A percentile compares a stretch with the other conserved stretches of the same genome.
phyloP scores from a whole-genome alignment of 495 filamentous ascomycete species.

The Articulospora tetracladia region DNA sequence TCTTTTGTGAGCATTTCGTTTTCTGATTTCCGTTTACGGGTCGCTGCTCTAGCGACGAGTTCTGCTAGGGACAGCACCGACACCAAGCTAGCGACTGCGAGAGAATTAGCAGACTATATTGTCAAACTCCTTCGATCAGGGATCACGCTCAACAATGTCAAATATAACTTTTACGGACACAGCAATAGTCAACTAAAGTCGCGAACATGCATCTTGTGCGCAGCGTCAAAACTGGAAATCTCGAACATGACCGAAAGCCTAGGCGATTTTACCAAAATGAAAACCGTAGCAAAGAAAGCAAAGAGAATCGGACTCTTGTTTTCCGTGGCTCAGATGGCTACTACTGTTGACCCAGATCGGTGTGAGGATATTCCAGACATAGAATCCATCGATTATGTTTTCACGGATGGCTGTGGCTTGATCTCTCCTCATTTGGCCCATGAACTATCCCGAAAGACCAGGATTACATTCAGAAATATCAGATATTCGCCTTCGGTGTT shows the following conservation, averaged over 20 bases:
- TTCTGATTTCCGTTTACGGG: slow-evolving; percentile 34
- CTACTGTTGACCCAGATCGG: slow-evolving; percentile 31
- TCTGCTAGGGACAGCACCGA: not conserved
- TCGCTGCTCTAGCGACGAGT: not conserved
- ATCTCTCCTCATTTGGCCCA: slow-evolving; percentile 36
- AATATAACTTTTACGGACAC: slow-evolving; percentile 48
- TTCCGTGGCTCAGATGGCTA: slow-evolving; percentile 37
- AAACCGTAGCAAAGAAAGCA: slow-evolving; percentile 46
- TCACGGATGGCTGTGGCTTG: slow-evolving; percentile 49
- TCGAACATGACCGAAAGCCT: slow-evolving; percentile 34
- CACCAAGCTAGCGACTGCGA: slow-evolving; percentile 31
- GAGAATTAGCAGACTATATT: slow-evolving; percentile 40
- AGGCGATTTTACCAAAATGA: slow-evolving; percentile 47
- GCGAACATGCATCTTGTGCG: slow-evolving; percentile 41
- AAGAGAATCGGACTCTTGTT: slow-evolving; percentile 50
- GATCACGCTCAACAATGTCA: slow-evolving; percentile 35
- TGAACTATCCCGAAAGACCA: slow-evolving; percentile 30
- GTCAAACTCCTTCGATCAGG: slow-evolving; percentile 35
- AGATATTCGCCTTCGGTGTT: slow-evolving; percentile 46
- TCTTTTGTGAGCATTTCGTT: slow-evolving; percentile 36
- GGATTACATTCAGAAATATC: slow-evolving; percentile 37
- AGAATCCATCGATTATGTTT: slow-evolving; percentile 37
- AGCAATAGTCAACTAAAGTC: slow-evolving; percentile 53
- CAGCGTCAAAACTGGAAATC: slow-evolving; percentile 35
- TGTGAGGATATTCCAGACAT: slow-evolving; percentile 47